A percentile compares a stretch with the other conserved stretches of the same genome.
phyloP scores from a whole-genome alignment of 192 early-diverging fungal species.

The Podila clonocystis region DNA sequence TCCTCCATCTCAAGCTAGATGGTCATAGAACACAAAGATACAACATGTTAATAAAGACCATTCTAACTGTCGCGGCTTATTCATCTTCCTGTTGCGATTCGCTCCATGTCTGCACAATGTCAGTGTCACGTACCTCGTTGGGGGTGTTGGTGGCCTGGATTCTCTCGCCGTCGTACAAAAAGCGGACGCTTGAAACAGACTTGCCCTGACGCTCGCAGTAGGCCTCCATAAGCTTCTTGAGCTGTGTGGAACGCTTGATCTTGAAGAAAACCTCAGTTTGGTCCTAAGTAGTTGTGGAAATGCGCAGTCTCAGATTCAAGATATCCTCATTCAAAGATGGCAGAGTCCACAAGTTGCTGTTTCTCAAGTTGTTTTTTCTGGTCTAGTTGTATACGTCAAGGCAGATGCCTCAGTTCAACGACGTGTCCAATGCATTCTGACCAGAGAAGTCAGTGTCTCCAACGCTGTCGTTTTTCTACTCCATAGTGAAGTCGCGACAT shows the following conservation, averaged over 20 bases:
- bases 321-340: background rate
- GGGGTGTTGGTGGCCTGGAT: slow-evolving; percentile 85
- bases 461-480: too few species aligned
- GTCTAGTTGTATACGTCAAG: too few species aligned
- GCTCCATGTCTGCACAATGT: background rate
- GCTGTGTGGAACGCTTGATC: slow-evolving; percentile 92
- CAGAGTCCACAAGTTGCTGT: too few species aligned
- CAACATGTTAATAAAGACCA: background rate
- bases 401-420: too few species aligned
- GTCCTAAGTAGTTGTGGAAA: slow-evolving; percentile 63
- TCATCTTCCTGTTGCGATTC: background rate
- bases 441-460: too few species aligned
- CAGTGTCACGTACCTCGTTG: slow-evolving; percentile 68
- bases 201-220: slow-evolving; percentile 91
- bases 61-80: background rate
- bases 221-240: slow-evolving; percentile 95
- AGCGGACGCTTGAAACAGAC: slow-evolving; percentile 81
- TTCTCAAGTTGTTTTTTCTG: too few species aligned
- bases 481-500: too few species aligned
- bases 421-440: too few species aligned
- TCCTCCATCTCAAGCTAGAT: slow-evolving; percentile 93
- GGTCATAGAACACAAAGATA: background rate
- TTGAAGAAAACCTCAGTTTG: slow-evolving; percentile 90
- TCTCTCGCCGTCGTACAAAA: slow-evolving; percentile 91
- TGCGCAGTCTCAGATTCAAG: background rate